Base-by-base conservation (phyloP, 768 basidiomycete species). In the Lentinula sp. region DNA sequence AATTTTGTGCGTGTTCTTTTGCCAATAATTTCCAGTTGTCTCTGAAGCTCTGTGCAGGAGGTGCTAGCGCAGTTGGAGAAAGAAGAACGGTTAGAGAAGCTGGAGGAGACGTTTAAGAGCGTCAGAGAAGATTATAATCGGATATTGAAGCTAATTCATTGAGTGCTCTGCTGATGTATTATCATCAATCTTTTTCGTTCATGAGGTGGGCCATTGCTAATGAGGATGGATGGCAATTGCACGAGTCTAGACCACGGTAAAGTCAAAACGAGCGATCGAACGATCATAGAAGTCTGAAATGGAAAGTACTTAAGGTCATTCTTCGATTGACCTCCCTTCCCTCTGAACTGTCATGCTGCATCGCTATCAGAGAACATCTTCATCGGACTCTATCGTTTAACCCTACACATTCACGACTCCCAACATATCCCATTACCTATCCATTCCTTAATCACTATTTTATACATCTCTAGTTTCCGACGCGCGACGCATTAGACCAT, bases 51-150 rank as follows among this genome's bases (percentile, higher is more conserved):
- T 32, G 49, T 59, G 20, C 68, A 95, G 93, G 93, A 95, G 78
- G 83, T 90, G 56, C 81, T 99, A 49, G 85, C 85, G 57, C 95
- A 95, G 68, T 76, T 98, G 61, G 92, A 95, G 61, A 88, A 90
- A 64, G 79, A 88, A 58, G 96, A 98, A 68, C 81, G 94, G 32
- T 80, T 92, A 58, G 86, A 91, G 61, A 96, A 95, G 71, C 77
- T 99, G 48, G 89, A 94, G 73, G 93, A 95, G 75, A 98, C 96
- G 5, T 99, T 92, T 75, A 86, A 90, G 67, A 87, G 79, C 62
- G 93, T 98, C 10, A 77, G 79, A 48, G 86, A 92, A 48, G 94
- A 95, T 71, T 99, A 99, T 67, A 76, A 79, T 68, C 82, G 95
- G 50, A 87, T 98, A 69, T 74, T 97, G 46, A 81, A 76, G 7